phyloP scores from a whole-genome alignment of 176 grass and related monocot species.

The Cenchrus purpureus region DNA sequence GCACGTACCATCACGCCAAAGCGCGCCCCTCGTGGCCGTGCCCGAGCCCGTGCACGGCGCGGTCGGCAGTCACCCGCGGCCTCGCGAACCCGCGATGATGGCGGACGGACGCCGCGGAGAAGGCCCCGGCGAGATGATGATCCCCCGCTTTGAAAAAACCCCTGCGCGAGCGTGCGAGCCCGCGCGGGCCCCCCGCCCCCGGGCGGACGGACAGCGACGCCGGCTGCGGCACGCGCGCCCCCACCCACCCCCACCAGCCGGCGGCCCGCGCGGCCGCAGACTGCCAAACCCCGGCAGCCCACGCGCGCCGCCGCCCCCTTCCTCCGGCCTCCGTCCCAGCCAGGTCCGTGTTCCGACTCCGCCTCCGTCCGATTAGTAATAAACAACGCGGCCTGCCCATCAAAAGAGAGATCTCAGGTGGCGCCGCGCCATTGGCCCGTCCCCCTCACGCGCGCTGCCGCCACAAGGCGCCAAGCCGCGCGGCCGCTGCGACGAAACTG shows the following conservation, averaged over 20 bases:
- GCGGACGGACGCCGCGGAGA: constrained; percentile 27
- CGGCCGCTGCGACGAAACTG: neutral
- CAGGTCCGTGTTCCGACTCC: neutral
- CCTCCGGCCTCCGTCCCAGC: neutral
- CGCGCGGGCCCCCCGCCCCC: neutral
- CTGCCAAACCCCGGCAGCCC: neutral
- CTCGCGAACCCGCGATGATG: constrained; percentile 38
- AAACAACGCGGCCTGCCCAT: constrained; percentile 19
- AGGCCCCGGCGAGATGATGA: neutral
- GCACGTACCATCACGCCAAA: neutral
- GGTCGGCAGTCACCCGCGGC: constrained; percentile 12
- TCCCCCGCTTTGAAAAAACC: constrained; percentile 40
- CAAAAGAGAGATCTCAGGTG: constrained; percentile 26
- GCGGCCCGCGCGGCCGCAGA: neutral
- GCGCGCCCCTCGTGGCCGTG: neutral
- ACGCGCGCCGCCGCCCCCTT: no score
- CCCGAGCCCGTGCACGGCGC: neutral
- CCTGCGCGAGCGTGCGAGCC: constrained; percentile 37
- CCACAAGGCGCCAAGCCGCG: constrained; percentile 33
- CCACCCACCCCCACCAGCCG: neutral
- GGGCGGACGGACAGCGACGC: constrained; percentile 15
- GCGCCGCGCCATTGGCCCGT: neutral
- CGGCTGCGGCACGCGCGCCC: constrained; percentile 3
- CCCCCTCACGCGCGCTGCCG: constrained; percentile 51
- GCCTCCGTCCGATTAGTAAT: neutral